Conservation (phyloP, 108 stramenopile species). For the Aurantiochytrium sp. region DNA sequence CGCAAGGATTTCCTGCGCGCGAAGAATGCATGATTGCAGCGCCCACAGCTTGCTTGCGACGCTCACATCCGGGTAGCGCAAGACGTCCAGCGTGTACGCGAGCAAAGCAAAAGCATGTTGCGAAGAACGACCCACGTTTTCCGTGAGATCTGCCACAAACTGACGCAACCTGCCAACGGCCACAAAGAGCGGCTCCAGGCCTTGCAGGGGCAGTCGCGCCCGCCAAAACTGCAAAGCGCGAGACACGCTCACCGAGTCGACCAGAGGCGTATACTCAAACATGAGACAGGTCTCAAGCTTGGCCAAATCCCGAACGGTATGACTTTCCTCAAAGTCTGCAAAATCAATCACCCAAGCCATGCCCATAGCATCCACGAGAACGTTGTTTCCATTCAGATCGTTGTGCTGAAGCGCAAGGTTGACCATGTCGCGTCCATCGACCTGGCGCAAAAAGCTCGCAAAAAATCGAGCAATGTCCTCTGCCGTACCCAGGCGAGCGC, state of each 20-base stretch:
- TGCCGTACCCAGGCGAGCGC: background rate
- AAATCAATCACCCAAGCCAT: slow-evolving; percentile 4
- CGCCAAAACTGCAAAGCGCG: background rate
- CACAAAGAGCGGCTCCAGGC: slow-evolving; percentile 10
- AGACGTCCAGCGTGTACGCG: background rate
- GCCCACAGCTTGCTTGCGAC: background rate
- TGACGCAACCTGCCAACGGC: background rate
- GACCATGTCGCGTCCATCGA: background rate
- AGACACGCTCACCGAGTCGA: background rate
- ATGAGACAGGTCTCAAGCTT: background rate
- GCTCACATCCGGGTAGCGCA: background rate
- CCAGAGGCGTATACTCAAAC: background rate
- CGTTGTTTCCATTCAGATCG: background rate
- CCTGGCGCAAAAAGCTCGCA: background rate
- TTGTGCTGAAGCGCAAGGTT: background rate
- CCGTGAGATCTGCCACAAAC: background rate
- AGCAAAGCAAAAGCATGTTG: background rate
- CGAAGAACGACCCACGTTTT: background rate
- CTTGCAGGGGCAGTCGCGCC: background rate
- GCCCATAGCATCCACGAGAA: background rate
- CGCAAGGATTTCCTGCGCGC: background rate
- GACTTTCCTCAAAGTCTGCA: background rate
- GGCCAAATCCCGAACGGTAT: background rate
- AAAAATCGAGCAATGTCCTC: background rate
- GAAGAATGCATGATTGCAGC: background rate